A percentile compares a stretch with the other conserved stretches of the same genome.
Evolutionary conservation across 2,329 filamentous ascomycete species (phyloP).

Genomic region (Teratosphaeria destructans): DNA sequence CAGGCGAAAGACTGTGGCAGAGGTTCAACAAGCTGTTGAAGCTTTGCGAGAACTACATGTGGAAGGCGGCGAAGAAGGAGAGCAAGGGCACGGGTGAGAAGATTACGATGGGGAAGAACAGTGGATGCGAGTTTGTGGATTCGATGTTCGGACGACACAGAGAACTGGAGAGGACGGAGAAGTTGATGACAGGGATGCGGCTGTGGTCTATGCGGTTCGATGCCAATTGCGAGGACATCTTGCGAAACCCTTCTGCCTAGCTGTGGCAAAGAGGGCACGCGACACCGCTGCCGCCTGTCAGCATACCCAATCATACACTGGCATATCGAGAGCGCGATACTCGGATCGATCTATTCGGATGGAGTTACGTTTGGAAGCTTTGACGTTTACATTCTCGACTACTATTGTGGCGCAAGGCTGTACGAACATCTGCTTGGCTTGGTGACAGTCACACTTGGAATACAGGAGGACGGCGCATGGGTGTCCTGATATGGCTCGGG

Average conservation of each 20-base stretch:
- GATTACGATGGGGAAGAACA: constrained; percentile 75
- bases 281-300: background rate
- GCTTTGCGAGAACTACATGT: constrained; percentile 89
- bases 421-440: background rate
- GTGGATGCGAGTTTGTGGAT: constrained; percentile 89
- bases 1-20: constrained; percentile 74
- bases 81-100: constrained; percentile 47
- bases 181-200: constrained; percentile 79
- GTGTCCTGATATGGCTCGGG: background rate
- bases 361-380: background rate
- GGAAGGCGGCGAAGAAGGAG: constrained; percentile 70
- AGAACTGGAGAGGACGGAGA: constrained; percentile 81
- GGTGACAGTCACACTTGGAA: background rate
- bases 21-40: constrained; percentile 82
- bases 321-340: background rate
- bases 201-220: constrained; percentile 92
- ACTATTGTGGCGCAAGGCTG: background rate
- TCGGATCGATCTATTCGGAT: background rate
- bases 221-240: constrained; percentile 86
- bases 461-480: background rate
- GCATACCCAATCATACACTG: background rate
- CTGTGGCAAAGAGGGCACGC: background rate
- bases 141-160: constrained; percentile 88
- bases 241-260: constrained; percentile 42
- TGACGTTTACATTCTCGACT: background rate